Evolutionary conservation across 2,329 filamentous ascomycete species (phyloP).

Genomic region (Ilyonectria destructans): DNA sequence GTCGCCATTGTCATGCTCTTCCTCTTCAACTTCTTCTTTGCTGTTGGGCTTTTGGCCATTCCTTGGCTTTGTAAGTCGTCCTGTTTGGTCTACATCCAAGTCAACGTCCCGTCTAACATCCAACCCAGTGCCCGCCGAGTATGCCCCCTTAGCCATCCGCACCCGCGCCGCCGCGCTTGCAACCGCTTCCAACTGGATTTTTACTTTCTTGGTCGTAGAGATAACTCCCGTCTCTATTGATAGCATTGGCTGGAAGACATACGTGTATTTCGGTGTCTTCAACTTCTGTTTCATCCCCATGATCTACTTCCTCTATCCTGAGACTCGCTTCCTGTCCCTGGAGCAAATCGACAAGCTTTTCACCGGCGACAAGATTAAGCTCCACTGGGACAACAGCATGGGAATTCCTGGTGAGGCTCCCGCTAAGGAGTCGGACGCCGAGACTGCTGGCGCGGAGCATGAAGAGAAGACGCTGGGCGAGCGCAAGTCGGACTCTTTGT

Average conservation of each 20-base stretch:
- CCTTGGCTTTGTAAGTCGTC: slow-evolving; percentile 53
- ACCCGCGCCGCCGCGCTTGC: slow-evolving; percentile 57
- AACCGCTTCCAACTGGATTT: slow-evolving; percentile 58
- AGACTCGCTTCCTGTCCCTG: slow-evolving; percentile 64
- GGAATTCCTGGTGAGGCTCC: slow-evolving; percentile 49
- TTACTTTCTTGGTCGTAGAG: slow-evolving; percentile 57
- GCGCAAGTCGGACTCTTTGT: slow-evolving; percentile 30
- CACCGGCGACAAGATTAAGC: slow-evolving; percentile 51
- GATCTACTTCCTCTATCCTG: slow-evolving; percentile 66
- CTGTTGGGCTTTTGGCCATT: slow-evolving; percentile 59
- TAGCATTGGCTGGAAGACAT: slow-evolving; percentile 57
- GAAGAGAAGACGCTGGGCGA: slow-evolving; percentile 41
- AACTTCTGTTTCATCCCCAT: slow-evolving; percentile 59
- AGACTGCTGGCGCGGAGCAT: slow-evolving; percentile 36
- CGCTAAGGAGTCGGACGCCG: slow-evolving; percentile 35
- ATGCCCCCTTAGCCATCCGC: slow-evolving; percentile 58
- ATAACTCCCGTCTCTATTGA: slow-evolving; percentile 58
- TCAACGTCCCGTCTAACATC: slow-evolving; percentile 24
- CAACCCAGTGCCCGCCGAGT: slow-evolving; percentile 59
- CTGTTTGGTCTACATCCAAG: not conserved
- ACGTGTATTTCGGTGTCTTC: slow-evolving; percentile 57
- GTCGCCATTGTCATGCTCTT: slow-evolving; percentile 63
- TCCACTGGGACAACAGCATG: slow-evolving; percentile 54
- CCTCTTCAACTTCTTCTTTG: slow-evolving; percentile 61
- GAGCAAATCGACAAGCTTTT: slow-evolving; percentile 65